A percentile compares a stretch with the other conserved stretches of the same genome.
Conservation (phyloP, 1,284 basidiomycete species). For the Schizopora paradoxa region DNA sequence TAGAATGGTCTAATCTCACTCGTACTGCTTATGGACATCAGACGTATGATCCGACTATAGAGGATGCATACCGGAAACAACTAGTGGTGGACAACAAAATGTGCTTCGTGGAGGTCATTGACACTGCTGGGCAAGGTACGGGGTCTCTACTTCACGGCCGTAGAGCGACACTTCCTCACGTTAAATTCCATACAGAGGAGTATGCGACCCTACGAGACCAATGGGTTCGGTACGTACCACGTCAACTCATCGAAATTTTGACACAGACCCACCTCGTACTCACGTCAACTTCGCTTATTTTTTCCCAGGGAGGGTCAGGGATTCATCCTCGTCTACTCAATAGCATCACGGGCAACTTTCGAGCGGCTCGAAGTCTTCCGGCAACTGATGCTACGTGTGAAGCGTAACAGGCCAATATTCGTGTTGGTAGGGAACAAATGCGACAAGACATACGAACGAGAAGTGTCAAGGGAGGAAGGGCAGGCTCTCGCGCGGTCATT, state of each 20-base stretch:
- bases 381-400: conserved; percentile 90
- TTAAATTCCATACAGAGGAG: conserved; percentile 60
- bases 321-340: conserved; percentile 97
- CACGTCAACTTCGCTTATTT: conserved; percentile 12
- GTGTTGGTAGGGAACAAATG: conserved; percentile 92
- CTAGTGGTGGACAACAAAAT: conserved; percentile 87
- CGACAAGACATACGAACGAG: conserved; percentile 81
- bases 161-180: conserved; percentile 11
- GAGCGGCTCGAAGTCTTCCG: conserved; percentile 93
- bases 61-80: conserved; percentile 92
- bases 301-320: conserved; percentile 88
- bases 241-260: too few species aligned
- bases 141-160: conserved; percentile 19
- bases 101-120: conserved; percentile 90
- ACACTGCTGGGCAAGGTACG: conserved; percentile 90
- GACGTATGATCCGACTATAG: conserved; percentile 92
- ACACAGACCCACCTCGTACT: too few species aligned
- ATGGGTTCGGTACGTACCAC: conserved; percentile 82
- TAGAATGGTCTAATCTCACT: conserved; percentile 16
- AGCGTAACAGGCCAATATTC: conserved; percentile 81
- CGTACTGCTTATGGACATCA: conserved; percentile 27
- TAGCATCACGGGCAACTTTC: conserved; percentile 91
- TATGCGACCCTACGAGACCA: conserved; percentile 97
- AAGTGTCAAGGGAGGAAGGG: conserved; percentile 88
- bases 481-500: conserved; percentile 78